Conservation (phyloP, 805 yeast species). For the Limtongia smithiae region DNA sequence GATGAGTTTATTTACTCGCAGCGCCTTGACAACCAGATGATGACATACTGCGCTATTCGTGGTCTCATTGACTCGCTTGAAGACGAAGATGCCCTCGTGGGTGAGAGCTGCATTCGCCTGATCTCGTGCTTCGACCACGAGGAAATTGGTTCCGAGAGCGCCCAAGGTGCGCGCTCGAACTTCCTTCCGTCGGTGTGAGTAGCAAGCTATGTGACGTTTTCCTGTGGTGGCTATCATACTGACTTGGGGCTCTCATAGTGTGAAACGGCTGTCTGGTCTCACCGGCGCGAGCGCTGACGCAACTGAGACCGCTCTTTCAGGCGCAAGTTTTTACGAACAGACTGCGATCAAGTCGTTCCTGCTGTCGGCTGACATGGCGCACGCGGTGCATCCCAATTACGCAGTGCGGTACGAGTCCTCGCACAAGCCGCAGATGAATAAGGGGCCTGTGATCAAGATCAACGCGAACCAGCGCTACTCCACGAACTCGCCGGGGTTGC, state of each 20-base stretch:
- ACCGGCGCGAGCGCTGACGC: constrained; percentile 36
- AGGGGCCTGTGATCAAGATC: constrained; percentile 88
- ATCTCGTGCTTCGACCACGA: constrained; percentile 92
- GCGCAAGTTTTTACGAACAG: constrained; percentile 22
- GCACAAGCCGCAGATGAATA: constrained; percentile 77
- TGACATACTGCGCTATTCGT: constrained; percentile 69
- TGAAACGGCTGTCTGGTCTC: constrained; percentile 23
- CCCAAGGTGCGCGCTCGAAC: constrained; percentile 95
- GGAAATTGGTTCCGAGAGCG: constrained; percentile 88
- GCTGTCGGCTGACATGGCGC: constrained; percentile 93
- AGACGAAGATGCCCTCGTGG: constrained; percentile 40
- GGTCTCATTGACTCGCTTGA: constrained; percentile 57
- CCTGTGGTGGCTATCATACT: neutral
- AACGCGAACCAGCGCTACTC: constrained; percentile 95
- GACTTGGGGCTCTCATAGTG: constrained; percentile 5
- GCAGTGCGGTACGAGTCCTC: constrained; percentile 65
- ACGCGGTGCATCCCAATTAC: constrained; percentile 94
- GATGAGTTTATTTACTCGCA: constrained; percentile 91
- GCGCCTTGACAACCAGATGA: constrained; percentile 66
- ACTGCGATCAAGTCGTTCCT: constrained; percentile 64
- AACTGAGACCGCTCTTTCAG: neutral
- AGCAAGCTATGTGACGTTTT: neutral
- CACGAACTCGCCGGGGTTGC: constrained; percentile 87
- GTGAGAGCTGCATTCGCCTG: constrained; percentile 61
- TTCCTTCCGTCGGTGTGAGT: constrained; percentile 66